Conservation (phyloP, 371 early-diverging fungal genomes). For the Smittium mucronatum region DNA sequence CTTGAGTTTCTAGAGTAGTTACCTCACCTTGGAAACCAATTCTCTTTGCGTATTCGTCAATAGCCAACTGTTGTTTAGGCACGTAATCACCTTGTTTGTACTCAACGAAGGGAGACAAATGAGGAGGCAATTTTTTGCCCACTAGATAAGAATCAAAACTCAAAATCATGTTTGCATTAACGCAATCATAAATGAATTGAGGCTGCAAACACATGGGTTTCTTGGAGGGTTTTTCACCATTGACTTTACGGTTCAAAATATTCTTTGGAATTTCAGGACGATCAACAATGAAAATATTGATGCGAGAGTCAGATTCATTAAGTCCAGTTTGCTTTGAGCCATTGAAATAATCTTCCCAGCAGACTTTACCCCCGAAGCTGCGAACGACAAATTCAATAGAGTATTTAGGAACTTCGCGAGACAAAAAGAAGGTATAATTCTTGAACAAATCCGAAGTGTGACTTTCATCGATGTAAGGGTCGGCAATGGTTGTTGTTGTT, state of each 20-base stretch:
- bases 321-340: conserved; percentile 32
- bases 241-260: conserved; percentile 9
- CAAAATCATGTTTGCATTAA: conserved; percentile 72
- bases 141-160: conserved; percentile 55
- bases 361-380: conserved; percentile 77
- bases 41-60: conserved; percentile 30
- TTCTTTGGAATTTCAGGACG: conserved; percentile 57
- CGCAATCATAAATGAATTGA: conserved; percentile 93
- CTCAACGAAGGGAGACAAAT: conserved; percentile 87
- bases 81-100: conserved; percentile 75
- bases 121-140: conserved; percentile 79
- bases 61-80: conserved; percentile 35
- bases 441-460: conserved; percentile 50
- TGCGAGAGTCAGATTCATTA: conserved; percentile 63
- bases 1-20: conserved; percentile 33
- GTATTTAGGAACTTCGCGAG: conserved; percentile 88
- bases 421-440: conserved; percentile 65
- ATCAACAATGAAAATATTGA: conserved; percentile 83
- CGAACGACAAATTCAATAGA: conserved; percentile 84
- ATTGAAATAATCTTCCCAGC: conserved; percentile 55
- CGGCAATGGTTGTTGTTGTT: background rate
- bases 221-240: conserved; percentile 19
- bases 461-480: background rate
- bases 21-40: conserved; percentile 39
- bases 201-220: conserved; percentile 85